Evolutionary conservation across 169 alveolate species (phyloP), one percentile per base, ranked within the genome.

Genomic region (Theileria parva): DNA sequence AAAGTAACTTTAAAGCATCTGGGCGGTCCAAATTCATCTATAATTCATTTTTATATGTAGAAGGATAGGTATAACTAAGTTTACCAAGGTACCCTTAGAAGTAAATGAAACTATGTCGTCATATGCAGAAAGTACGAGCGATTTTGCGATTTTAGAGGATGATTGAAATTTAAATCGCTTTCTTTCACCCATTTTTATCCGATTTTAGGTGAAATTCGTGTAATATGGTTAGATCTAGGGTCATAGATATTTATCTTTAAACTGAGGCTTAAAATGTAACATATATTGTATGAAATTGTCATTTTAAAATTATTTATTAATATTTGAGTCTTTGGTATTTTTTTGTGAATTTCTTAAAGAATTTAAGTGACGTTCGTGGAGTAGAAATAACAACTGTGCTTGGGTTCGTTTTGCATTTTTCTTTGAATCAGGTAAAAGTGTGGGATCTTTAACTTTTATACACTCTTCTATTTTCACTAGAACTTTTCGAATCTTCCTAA

Each of bases 321-420:
- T 13, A 0, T 27, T n/a, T 15, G 69, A 57, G 53, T 63, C 44
- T 21, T 80, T 80, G 7, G 25, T 27, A 9, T 11, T 17, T 53
- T 70, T 68, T 65, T 50, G 48, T 68, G 63, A 60, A 63, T 81
- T 77, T 11, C 88, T 74, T 23, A 81, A 44, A 44, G 88, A 81
- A 19, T 65, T 66, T 37, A 81, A 59, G 67, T 81, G 88, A 44
- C 85, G 88, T 65, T 81, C 88, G 67, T 81, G 88, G 44, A 80
- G 34, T 48, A 81, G 27, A 61, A 81, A 81, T 48, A 81, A 57
- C 0, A 81, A 71, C 75, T 81, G 88, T 32, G 88, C 88, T 48
- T 71, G 74, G 39, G 88, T 81, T 19, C 88, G 70, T 39, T 72
- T 68, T 48, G 88, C 78, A 44, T 81, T 81, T 25, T 79, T 65